Conservation (phyloP, 441 rosid species). For the Syzygium malaccense region DNA sequence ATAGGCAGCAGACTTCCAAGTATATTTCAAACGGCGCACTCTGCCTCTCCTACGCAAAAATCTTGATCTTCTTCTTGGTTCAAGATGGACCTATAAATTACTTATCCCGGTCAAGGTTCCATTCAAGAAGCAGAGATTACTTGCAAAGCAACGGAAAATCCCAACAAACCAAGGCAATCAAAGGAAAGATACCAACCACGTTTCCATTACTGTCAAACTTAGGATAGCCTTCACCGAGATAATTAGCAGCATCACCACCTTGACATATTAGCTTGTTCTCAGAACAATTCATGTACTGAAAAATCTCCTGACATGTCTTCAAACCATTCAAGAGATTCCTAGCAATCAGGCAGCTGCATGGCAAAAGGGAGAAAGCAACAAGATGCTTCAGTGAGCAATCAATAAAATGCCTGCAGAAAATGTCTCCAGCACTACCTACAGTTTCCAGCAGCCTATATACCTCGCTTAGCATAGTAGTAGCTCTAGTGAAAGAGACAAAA, state of each 20-base stretch:
- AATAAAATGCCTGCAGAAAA: neutral
- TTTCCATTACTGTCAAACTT: slow-evolving; percentile 74
- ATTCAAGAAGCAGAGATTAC: neutral
- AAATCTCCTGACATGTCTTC: slow-evolving; percentile 91
- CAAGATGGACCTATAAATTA: slow-evolving; percentile 53
- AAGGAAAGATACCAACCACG: slow-evolving; percentile 40
- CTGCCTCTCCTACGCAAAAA: slow-evolving; percentile 89
- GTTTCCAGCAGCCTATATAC: neutral
- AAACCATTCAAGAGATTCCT: slow-evolving; percentile 90
- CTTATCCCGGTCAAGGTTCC: slow-evolving; percentile 6
- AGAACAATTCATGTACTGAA: slow-evolving; percentile 68
- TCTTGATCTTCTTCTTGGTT: slow-evolving; percentile 88
- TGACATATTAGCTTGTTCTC: slow-evolving; percentile 56
- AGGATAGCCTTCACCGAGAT: slow-evolving; percentile 69
- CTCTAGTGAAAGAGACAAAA: slow-evolving; percentile 3
- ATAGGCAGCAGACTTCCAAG: slow-evolving; percentile 99
- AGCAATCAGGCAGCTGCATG: slow-evolving; percentile 78
- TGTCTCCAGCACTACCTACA: neutral
- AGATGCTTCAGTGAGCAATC: neutral
- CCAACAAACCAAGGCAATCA: neutral
- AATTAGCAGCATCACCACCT: slow-evolving; percentile 55
- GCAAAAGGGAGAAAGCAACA: slow-evolving; percentile 3
- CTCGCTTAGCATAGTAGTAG: neutral
- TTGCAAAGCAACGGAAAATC: neutral
- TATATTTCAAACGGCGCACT: slow-evolving; percentile 96